Conservation (phyloP, 495 filamentous ascomycete genomes). For the Aspergillus ostianus region DNA sequence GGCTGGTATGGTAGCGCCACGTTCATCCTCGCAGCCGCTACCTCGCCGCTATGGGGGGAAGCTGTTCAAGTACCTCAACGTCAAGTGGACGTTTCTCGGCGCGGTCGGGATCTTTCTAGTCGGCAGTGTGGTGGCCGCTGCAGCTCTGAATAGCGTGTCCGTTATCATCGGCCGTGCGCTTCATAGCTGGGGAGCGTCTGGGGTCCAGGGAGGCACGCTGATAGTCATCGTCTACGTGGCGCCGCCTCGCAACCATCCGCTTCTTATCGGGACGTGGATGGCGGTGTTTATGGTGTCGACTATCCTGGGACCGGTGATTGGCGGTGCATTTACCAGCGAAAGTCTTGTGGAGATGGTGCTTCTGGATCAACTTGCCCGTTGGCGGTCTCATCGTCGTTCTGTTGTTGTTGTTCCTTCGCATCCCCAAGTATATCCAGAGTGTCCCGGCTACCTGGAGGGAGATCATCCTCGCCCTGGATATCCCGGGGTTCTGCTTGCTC, state of each 20-base stretch:
- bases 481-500: constrained; percentile 16
- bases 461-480: constrained; percentile 25
- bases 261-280: neutral
- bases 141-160: constrained; percentile 3
- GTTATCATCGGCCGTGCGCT: constrained; percentile 4
- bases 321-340: constrained; percentile 1
- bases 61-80: constrained; percentile 2
- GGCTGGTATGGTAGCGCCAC: constrained; percentile 1
- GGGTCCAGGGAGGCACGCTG: neutral
- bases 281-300: neutral
- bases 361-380: constrained; percentile 1
- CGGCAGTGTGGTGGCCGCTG: neutral
- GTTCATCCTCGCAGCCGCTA: neutral
- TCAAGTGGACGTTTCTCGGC: neutral
- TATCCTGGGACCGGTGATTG: neutral
- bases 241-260: neutral
- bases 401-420: constrained; percentile 16
- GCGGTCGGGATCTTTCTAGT: neutral
- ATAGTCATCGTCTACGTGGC: neutral
- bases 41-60: constrained; percentile 1
- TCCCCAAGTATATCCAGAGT: constrained; percentile 12
- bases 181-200: neutral
- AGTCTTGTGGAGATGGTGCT: constrained; percentile 1
- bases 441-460: constrained; percentile 20
- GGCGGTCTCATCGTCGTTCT: constrained; percentile 21